These are phyloP conservation scores for Globisporangium sylvaticum DNA, from an alignment of 352 stramenopile species.

Conservation along the genomic window DNA sequence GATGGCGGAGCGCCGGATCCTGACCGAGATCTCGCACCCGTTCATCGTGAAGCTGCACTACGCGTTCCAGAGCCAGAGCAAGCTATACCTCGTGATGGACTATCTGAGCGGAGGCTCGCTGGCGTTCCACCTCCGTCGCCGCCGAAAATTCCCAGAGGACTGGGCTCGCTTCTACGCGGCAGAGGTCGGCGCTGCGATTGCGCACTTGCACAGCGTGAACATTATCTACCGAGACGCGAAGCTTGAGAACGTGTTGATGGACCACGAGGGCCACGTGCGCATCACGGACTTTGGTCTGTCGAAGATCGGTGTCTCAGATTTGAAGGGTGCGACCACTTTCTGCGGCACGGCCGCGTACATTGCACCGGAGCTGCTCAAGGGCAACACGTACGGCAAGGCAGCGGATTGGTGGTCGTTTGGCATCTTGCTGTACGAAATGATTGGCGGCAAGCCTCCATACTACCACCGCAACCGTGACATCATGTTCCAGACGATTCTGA, in stretches of 20 bases:
- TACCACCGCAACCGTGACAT: conserved; percentile 90
- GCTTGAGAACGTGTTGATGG: conserved; percentile 94
- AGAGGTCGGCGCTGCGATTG: conserved; percentile 90
- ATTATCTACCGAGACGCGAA: conserved; percentile 97
- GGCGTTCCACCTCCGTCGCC: conserved; percentile 85
- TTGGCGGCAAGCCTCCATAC: conserved; percentile 89
- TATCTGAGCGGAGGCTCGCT: conserved; percentile 90
- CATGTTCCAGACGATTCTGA: conserved; percentile 91
- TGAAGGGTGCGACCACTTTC: conserved; percentile 89
- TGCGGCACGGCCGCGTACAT: conserved; percentile 94
- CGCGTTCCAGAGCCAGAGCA: conserved; percentile 92
- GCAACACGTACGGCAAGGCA: conserved; percentile 87
- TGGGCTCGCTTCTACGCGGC: conserved; percentile 92
- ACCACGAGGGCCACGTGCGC: conserved; percentile 92
- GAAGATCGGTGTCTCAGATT: conserved; percentile 86
- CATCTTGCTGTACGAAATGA: conserved; percentile 95
- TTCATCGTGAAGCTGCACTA: conserved; percentile 95
- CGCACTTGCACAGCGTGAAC: conserved; percentile 91
- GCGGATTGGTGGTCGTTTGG: conserved; percentile 96
- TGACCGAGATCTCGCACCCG: conserved; percentile 90
- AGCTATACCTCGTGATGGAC: conserved; percentile 92
- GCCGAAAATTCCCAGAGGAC: conserved; percentile 87
- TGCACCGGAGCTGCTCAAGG: conserved; percentile 88
- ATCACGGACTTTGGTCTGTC: conserved; percentile 94
- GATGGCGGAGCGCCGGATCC: conserved; percentile 90